Evolutionary conservation across 805 yeast genomes (phyloP).

Genomic region (Kodamaea sagamina): DNA sequence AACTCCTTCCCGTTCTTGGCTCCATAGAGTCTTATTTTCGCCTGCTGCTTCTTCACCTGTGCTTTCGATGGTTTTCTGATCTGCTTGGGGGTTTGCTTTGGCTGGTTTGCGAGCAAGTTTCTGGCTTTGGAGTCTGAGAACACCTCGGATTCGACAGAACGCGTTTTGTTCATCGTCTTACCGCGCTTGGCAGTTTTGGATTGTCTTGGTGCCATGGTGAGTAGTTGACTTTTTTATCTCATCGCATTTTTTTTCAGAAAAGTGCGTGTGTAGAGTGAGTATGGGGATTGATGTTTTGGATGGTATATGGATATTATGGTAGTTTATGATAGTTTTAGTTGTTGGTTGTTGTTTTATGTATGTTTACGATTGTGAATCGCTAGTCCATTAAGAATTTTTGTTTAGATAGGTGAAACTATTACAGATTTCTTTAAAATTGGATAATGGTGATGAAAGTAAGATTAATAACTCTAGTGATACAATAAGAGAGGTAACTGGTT

Average conservation of each 20-base stretch:
- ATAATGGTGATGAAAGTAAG: neutral
- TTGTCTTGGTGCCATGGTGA: slow-evolving; percentile 57
- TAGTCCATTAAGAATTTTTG: no score
- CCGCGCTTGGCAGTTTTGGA: slow-evolving; percentile 61
- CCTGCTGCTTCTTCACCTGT: slow-evolving; percentile 65
- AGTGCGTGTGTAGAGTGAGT: neutral
- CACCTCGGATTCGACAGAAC: slow-evolving; percentile 67
- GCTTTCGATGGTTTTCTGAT: slow-evolving; percentile 50
- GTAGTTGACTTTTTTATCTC: slow-evolving; percentile 7
- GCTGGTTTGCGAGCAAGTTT: slow-evolving; percentile 59
- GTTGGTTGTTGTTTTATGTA: no score
- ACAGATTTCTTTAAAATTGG: no score
- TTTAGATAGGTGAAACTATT: no score
- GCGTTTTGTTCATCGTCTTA: slow-evolving; percentile 51
- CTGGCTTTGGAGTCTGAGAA: slow-evolving; percentile 66
- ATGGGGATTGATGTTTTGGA: no score
- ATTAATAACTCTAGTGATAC: neutral
- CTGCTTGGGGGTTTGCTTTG: slow-evolving; percentile 62
- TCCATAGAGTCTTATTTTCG: slow-evolving; percentile 67
- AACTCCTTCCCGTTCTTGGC: slow-evolving; percentile 57
- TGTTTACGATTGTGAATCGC: no score
- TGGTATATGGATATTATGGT: no score
- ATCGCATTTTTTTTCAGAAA: neutral
- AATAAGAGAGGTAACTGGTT: no score
- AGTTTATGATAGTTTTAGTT: no score